phyloP scores from a whole-genome alignment of 1,284 basidiomycete species.

The Phylloporus sp. region DNA sequence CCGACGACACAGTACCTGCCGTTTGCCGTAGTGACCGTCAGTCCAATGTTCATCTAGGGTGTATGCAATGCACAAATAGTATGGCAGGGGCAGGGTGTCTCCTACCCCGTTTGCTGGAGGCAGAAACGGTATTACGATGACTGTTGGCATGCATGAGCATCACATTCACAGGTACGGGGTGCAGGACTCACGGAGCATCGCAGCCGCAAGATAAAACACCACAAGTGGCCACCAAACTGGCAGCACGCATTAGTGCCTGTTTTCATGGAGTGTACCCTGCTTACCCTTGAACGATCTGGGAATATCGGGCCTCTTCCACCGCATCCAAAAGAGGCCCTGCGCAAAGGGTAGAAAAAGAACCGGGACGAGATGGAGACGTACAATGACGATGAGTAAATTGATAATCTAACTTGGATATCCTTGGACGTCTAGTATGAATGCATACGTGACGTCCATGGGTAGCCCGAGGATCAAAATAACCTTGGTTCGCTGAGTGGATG shows the following conservation, averaged over 20 bases:
- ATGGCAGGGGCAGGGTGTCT: slow-evolving; percentile 62
- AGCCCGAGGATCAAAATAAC: slow-evolving; percentile 53
- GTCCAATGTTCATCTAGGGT: not conserved
- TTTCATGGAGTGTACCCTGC: not conserved
- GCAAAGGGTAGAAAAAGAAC: not conserved
- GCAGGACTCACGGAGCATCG: slow-evolving; percentile 55
- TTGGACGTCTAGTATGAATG: slow-evolving; percentile 60
- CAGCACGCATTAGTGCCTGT: not conserved
- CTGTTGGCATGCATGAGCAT: slow-evolving; percentile 33
- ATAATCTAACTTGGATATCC: slow-evolving; percentile 62
- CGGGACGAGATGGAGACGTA: slow-evolving; percentile 21
- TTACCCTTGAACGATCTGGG: slow-evolving; percentile 60
- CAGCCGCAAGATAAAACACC: slow-evolving; percentile 56
- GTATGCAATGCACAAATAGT: slow-evolving; percentile 51
- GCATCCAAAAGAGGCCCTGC: slow-evolving; percentile 60
- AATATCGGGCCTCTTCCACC: slow-evolving; percentile 52
- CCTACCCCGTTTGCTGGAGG: slow-evolving; percentile 56
- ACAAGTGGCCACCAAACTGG: slow-evolving; percentile 62
- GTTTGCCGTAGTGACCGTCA: not conserved
- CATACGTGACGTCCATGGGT: slow-evolving; percentile 49
- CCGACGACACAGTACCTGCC: slow-evolving; percentile 59
- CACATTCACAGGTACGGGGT: not conserved
- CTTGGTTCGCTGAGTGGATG: slow-evolving; percentile 30
- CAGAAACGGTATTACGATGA: slow-evolving; percentile 60
- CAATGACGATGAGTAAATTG: slow-evolving; percentile 57